Conservation (phyloP, 2,329 filamentous ascomycete species). For the Didymella keratinophila region DNA sequence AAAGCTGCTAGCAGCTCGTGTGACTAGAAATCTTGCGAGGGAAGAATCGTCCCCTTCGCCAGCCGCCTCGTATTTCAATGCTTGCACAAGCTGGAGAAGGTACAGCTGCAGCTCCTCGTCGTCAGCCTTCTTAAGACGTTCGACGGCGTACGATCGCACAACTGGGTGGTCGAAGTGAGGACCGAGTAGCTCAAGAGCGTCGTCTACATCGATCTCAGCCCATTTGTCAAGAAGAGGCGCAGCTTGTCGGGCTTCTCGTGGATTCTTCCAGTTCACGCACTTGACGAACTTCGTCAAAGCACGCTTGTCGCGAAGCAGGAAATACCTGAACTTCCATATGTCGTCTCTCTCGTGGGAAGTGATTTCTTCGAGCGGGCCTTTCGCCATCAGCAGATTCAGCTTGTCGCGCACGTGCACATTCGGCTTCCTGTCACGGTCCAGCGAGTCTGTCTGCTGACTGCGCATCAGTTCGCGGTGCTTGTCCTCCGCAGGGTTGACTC, state of each 20-base stretch:
- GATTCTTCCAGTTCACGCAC: slow-evolving; percentile 92
- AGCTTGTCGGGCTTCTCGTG: slow-evolving; percentile 84
- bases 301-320: slow-evolving; percentile 86
- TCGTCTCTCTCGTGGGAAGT: slow-evolving; percentile 93
- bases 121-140: slow-evolving; percentile 87
- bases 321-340: slow-evolving; percentile 97
- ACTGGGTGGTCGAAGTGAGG: slow-evolving; percentile 89
- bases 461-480: slow-evolving; percentile 93
- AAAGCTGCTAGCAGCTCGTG: slow-evolving; percentile 85
- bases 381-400: slow-evolving; percentile 87
- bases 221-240: slow-evolving; percentile 90
- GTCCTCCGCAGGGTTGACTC: slow-evolving; percentile 91
- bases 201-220: slow-evolving; percentile 97
- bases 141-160: slow-evolving; percentile 91
- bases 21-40: slow-evolving; percentile 86
- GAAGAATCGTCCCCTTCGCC: slow-evolving; percentile 80
- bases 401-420: slow-evolving; percentile 96
- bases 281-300: slow-evolving; percentile 97
- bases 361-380: slow-evolving; percentile 88
- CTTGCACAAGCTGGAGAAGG: slow-evolving; percentile 91
- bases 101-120: slow-evolving; percentile 92
- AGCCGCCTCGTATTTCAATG: slow-evolving; percentile 73
- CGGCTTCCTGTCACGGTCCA: slow-evolving; percentile 94
- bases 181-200: slow-evolving; percentile 91
- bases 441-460: slow-evolving; percentile 89